These are phyloP conservation scores for Catenaria anguillulae DNA, from an alignment of 371 early-diverging fungal genomes.

Conservation along the genomic window DNA sequence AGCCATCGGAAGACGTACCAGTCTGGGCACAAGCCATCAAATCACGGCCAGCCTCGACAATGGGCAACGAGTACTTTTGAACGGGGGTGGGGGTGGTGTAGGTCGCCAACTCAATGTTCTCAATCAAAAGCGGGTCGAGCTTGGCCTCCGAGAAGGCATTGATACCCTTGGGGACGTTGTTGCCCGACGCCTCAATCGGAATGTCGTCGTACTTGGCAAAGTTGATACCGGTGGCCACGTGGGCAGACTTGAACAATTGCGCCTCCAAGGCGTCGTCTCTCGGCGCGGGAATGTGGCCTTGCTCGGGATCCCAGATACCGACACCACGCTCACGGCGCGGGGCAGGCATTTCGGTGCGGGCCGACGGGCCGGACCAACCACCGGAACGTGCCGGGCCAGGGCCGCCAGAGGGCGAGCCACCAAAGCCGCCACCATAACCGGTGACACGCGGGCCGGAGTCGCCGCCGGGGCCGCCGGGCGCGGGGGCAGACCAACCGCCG, in stretches of 20 bases:
- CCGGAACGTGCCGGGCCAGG: no score
- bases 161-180: constrained; percentile 57
- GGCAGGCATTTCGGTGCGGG: no score
- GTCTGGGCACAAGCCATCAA: constrained; percentile 88
- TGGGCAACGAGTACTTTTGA: constrained; percentile 80
- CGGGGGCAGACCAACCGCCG: neutral
- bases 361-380: no score
- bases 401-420: neutral
- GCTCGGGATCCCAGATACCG: constrained; percentile 22
- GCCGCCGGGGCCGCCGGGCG: neutral
- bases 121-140: constrained; percentile 68
- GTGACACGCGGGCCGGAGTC: neutral
- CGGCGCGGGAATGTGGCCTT: constrained; percentile 53
- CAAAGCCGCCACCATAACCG: neutral
- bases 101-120: constrained; percentile 79
- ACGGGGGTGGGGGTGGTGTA: constrained; percentile 94
- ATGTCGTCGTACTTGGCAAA: constrained; percentile 95
- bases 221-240: constrained; percentile 71
- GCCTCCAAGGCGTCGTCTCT: constrained; percentile 59
- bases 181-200: constrained; percentile 76
- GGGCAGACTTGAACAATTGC: constrained; percentile 35
- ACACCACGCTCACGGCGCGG: constrained; percentile 2
- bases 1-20: constrained; percentile 35
- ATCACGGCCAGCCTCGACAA: constrained; percentile 55
- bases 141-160: constrained; percentile 41